Evolutionary conservation across 2,329 filamentous ascomycete species (phyloP).

Genomic region (Trichoderma koningiopsis): DNA sequence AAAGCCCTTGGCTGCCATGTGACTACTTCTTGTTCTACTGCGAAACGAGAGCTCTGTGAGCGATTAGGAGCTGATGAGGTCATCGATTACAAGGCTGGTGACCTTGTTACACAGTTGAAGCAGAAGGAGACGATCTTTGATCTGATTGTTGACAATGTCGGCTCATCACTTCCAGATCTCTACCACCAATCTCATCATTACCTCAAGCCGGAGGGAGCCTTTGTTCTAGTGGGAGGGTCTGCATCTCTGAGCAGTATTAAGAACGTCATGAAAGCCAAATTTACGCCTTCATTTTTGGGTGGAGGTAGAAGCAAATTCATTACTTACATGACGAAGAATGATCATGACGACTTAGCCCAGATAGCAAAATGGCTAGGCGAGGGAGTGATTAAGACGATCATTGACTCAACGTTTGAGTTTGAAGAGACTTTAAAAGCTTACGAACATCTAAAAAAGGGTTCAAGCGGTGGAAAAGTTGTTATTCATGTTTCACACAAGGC

Average conservation of each 20-base stretch:
- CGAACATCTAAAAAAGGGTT: conserved; percentile 59
- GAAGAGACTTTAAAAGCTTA: conserved; percentile 59
- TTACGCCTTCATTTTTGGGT: conserved; percentile 42
- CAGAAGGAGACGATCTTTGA: conserved; percentile 51
- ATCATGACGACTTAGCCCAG: conserved; percentile 49
- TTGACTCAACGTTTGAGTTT: conserved; percentile 59
- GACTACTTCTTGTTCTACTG: conserved; percentile 60
- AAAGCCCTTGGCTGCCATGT: conserved; percentile 64
- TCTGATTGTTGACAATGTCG: conserved; percentile 62
- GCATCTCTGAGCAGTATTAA: conserved; percentile 33
- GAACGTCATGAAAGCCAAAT: conserved; percentile 33
- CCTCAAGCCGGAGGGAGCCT: conserved; percentile 51
- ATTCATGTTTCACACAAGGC: not conserved
- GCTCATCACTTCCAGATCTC: conserved; percentile 50
- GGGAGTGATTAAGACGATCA: conserved; percentile 57
- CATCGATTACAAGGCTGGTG: conserved; percentile 59
- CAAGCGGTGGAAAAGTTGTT: conserved; percentile 61
- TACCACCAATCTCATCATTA: conserved; percentile 56
- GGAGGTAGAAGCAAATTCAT: conserved; percentile 48
- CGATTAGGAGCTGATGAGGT: conserved; percentile 65
- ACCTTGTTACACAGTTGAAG: conserved; percentile 52
- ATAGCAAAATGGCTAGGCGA: conserved; percentile 59
- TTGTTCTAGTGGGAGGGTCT: conserved; percentile 52
- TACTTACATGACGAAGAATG: conserved; percentile 44
- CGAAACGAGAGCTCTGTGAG: conserved; percentile 60